Percentiles rank a stretch among this genome's conserved stretches.
phyloP scores from a whole-genome alignment of 208 protist species.

The Crithidia mellificae region DNA sequence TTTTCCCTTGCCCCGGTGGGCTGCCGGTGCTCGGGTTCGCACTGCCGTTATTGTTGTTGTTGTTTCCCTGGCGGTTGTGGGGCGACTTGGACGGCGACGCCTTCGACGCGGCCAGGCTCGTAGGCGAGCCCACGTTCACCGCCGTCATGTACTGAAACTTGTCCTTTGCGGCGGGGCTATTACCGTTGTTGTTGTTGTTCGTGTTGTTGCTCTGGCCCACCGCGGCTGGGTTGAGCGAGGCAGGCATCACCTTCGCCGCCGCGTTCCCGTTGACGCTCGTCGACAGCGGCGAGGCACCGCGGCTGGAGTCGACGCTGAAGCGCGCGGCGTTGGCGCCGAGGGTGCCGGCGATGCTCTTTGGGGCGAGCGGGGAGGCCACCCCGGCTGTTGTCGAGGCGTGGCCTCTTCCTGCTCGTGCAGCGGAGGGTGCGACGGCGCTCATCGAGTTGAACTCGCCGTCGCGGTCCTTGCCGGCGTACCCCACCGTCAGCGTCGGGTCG shows the following conservation, averaged over 20 bases:
- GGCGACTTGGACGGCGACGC: background rate
- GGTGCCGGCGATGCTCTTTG: slow-evolving; percentile 11
- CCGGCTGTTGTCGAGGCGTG: background rate
- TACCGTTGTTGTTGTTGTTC: background rate
- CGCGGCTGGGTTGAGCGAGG: no score
- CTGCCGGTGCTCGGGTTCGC: no score
- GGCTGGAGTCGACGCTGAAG: background rate
- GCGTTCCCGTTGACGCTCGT: background rate
- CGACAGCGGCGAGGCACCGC: background rate
- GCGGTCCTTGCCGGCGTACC: slow-evolving; percentile 7
- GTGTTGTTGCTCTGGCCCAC: background rate
- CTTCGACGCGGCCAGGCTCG: background rate
- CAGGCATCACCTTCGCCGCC: no score
- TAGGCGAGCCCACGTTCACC: background rate
- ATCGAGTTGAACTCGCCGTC: slow-evolving; percentile 8
- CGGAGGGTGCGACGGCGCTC: no score
- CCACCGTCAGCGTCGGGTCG: slow-evolving; percentile 32
- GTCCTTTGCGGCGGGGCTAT: background rate
- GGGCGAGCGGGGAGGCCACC: slow-evolving; percentile 5
- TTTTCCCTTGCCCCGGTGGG: slow-evolving; percentile 2
- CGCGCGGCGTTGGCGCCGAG: background rate
- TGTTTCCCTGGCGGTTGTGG: background rate
- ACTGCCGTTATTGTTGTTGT: slow-evolving; percentile 4
- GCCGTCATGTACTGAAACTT: slow-evolving; percentile 3
- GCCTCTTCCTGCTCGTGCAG: no score